Conservation (phyloP, 768 basidiomycete species). For the Chalciporus piperatus region DNA sequence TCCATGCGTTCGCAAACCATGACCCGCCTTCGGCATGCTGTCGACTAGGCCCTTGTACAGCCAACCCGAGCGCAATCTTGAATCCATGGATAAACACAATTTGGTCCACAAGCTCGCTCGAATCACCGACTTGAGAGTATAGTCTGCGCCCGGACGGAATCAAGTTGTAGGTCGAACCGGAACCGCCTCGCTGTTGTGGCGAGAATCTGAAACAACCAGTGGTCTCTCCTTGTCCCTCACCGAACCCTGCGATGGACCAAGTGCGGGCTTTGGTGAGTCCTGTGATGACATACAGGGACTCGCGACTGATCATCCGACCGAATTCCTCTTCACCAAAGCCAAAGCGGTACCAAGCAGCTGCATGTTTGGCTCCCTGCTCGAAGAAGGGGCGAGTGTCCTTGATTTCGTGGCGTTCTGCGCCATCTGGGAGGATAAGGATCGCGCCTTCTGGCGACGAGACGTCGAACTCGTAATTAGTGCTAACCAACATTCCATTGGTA, state of each 20-base stretch:
- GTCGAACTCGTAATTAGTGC: constrained; percentile 9
- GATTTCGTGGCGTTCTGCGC: constrained; percentile 26
- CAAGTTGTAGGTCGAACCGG: constrained; percentile 16
- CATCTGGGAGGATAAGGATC: constrained; percentile 34
- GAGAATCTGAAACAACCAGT: constrained; percentile 15
- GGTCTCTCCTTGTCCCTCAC: constrained; percentile 9
- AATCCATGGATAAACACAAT: constrained; percentile 31
- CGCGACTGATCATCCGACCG: constrained; percentile 28
- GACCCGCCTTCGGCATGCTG: constrained; percentile 6
- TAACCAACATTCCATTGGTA: neutral
- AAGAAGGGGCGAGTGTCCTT: constrained; percentile 25
- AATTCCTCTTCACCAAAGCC: constrained; percentile 27
- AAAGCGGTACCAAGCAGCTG: constrained; percentile 31
- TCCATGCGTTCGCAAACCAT: constrained; percentile 18
- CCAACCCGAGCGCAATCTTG: constrained; percentile 25
- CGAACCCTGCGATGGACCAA: constrained; percentile 30
- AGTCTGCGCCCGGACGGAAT: constrained; percentile 13
- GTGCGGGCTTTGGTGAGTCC: constrained; percentile 25
- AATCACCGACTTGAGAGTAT: constrained; percentile 18
- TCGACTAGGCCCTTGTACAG: constrained; percentile 4
- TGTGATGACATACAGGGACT: constrained; percentile 34
- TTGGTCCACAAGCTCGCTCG: constrained; percentile 20
- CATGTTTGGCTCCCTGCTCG: constrained; percentile 26
- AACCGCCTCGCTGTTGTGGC: constrained; percentile 2
- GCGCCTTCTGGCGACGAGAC: constrained; percentile 29